Conservation (phyloP, 2,329 filamentous ascomycete species). For the Pezicula carpinea region DNA sequence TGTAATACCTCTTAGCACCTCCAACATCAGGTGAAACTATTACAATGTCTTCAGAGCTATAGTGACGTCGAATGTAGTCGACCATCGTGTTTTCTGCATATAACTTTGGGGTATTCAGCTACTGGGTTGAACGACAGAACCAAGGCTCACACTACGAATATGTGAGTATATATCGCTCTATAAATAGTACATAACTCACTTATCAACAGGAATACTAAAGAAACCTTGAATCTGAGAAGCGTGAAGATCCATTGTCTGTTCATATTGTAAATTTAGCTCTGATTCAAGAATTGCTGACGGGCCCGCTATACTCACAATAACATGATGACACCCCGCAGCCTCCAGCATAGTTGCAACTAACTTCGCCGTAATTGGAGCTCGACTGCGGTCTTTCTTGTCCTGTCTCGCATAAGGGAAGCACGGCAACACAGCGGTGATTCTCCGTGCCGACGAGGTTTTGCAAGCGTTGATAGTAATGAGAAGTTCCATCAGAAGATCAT, state of each 20-base stretch:
- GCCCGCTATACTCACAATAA: conserved; percentile 1
- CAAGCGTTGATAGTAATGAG: not conserved
- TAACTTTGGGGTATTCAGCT: not conserved
- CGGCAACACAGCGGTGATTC: not conserved
- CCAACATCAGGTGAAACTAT: not conserved
- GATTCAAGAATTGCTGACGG: no score
- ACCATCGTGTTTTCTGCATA: not conserved
- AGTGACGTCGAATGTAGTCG: not conserved
- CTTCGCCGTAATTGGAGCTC: not conserved
- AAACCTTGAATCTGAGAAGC: conserved; percentile 1
- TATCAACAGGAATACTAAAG: conserved; percentile 1
- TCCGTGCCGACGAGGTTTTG: not conserved
- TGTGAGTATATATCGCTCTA: no score
- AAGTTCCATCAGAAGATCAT: not conserved
- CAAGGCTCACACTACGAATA: no score
- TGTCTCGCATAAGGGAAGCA: conserved; percentile 1
- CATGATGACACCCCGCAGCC: not conserved
- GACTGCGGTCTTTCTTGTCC: not conserved
- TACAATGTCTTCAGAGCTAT: not conserved
- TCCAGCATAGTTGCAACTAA: conserved; percentile 1
- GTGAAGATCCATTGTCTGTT: conserved; percentile 1
- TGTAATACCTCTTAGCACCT: not conserved
- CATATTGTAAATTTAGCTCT: not conserved
- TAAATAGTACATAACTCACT: not conserved
- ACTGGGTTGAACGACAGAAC: not conserved